Evolutionary conservation across 495 filamentous ascomycete genomes (phyloP).

Genomic region (Lophiotrema nucula): DNA sequence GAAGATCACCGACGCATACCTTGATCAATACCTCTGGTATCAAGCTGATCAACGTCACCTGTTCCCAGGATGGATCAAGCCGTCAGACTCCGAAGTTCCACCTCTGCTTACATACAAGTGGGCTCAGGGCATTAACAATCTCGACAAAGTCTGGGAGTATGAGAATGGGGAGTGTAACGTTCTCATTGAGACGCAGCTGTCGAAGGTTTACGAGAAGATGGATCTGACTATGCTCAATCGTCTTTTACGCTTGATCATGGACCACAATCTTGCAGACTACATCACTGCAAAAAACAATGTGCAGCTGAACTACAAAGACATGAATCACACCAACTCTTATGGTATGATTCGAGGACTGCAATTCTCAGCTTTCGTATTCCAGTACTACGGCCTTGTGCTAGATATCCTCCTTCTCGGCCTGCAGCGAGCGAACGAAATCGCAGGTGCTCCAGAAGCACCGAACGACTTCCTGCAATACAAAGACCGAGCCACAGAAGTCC

Average conservation of each 20-base stretch:
- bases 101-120: constrained; percentile 96
- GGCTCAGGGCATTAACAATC: constrained; percentile 99
- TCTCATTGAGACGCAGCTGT: constrained; percentile 97
- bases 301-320: constrained; percentile 98
- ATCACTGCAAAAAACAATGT: constrained; percentile 99
- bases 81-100: constrained; percentile 98
- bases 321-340: constrained; percentile 99
- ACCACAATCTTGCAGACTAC: constrained; percentile 98
- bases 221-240: constrained; percentile 95
- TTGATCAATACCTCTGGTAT: constrained; percentile 99
- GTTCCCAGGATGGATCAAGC: constrained; percentile 99
- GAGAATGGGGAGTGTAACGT: constrained; percentile 96
- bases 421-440: constrained; percentile 94
- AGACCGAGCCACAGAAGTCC: constrained; percentile 83
- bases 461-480: constrained; percentile 99
- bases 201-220: constrained; percentile 99
- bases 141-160: constrained; percentile 96
- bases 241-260: constrained; percentile 93
- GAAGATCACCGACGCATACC: constrained; percentile 98
- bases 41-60: constrained; percentile 97
- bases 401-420: constrained; percentile 90
- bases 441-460: constrained; percentile 90
- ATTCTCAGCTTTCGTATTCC: constrained; percentile 98
- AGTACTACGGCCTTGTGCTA: constrained; percentile 96
- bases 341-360: constrained; percentile 96